These are phyloP conservation scores for Plasmodium knowlesi DNA, from an alignment of 169 alveolate species.

Conservation along the genomic window DNA sequence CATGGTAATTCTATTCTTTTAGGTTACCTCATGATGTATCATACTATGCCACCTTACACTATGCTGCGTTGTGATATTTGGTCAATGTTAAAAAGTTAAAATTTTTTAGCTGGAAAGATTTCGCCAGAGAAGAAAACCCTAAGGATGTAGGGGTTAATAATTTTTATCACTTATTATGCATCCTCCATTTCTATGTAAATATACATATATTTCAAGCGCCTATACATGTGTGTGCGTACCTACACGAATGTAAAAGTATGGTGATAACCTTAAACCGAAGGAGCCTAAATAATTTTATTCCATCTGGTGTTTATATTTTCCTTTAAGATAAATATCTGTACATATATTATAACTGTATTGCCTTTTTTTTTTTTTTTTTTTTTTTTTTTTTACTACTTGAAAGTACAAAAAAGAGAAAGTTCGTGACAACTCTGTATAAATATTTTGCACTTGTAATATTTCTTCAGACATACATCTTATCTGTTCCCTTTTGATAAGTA, in stretches of 20 bases:
- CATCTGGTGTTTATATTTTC: not conserved
- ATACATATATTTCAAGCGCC: not conserved
- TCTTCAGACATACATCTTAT: not conserved
- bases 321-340: not conserved
- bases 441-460: not conserved
- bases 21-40: too few relatives aligned
- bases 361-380: not conserved
- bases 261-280: not conserved
- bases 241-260: not conserved
- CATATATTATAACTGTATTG: not conserved
- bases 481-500: not conserved
- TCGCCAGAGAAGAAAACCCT: not conserved
- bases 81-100: not conserved
- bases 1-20: not conserved
- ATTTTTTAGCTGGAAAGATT: not conserved
- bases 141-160: not conserved
- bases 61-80: not conserved
- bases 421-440: not conserved
- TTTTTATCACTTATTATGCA: not conserved
- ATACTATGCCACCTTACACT: not conserved
- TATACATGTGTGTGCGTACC: not conserved
- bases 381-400: not conserved
- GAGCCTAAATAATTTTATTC: not conserved
- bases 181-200: not conserved
- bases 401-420: not conserved